A percentile compares a stretch with the other conserved stretches of the same genome.
Evolutionary conservation across 495 filamentous ascomycete species (phyloP).

Genomic region (Xylaria flabelliformis): DNA sequence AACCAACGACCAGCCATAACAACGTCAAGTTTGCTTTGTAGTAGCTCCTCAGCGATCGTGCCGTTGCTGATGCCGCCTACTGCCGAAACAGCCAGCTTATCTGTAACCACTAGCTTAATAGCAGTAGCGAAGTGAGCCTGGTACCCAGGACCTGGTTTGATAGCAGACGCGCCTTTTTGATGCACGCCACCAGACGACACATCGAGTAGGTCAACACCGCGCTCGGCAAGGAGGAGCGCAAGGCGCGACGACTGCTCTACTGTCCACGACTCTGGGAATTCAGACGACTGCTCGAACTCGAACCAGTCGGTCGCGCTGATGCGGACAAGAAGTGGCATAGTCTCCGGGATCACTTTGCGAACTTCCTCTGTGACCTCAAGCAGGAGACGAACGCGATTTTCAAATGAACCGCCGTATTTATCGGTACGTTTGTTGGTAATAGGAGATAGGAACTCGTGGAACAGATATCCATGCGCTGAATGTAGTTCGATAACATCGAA

Average conservation of each 20-base stretch:
- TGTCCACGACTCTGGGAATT: constrained; percentile 52
- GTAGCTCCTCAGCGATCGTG: constrained; percentile 56
- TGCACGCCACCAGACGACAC: constrained; percentile 67
- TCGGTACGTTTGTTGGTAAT: constrained; percentile 65
- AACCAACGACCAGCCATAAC: constrained; percentile 67
- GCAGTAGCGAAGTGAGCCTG: constrained; percentile 60
- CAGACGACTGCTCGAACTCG: constrained; percentile 54
- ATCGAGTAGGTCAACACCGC: constrained; percentile 70
- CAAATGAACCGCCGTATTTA: constrained; percentile 66
- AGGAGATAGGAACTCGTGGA: constrained; percentile 62
- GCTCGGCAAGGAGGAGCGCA: constrained; percentile 57
- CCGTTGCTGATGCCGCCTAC: constrained; percentile 68
- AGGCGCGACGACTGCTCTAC: constrained; percentile 62
- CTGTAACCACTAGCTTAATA: constrained; percentile 66
- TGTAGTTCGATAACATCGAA: constrained; percentile 62
- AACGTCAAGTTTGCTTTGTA: constrained; percentile 61
- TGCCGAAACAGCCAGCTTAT: constrained; percentile 58
- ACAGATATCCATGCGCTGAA: constrained; percentile 58
- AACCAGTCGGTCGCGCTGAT: constrained; percentile 65
- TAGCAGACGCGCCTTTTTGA: constrained; percentile 50
- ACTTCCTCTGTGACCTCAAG: constrained; percentile 62
- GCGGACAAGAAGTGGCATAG: constrained; percentile 71
- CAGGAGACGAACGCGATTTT: constrained; percentile 62
- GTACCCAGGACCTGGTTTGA: constrained; percentile 64
- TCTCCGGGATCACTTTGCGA: constrained; percentile 59